These are phyloP conservation scores for Isabelozyma gotoi DNA, from an alignment of 805 yeast species.

Conservation along the genomic window DNA sequence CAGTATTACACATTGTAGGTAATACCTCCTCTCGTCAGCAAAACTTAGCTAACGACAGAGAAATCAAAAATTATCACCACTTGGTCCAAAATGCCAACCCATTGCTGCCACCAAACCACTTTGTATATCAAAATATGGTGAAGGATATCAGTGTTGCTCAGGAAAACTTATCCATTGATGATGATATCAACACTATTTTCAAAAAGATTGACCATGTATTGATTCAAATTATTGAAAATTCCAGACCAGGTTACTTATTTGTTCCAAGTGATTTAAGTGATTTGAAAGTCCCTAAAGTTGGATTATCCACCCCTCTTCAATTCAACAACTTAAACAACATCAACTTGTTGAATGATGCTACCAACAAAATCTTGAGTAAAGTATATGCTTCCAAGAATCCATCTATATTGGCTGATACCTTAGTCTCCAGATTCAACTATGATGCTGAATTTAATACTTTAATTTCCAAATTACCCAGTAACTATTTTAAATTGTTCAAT, in stretches of 20 bases:
- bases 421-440: slow-evolving; percentile 61
- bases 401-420: slow-evolving; percentile 67
- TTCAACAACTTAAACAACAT: slow-evolving; percentile 7
- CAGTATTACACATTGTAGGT: slow-evolving; percentile 83
- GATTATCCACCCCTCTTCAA: slow-evolving; percentile 16
- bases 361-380: slow-evolving; percentile 42
- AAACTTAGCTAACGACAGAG: slow-evolving; percentile 16
- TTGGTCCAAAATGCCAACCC: slow-evolving; percentile 53
- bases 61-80: slow-evolving; percentile 49
- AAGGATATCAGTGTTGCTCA: slow-evolving; percentile 51
- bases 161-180: slow-evolving; percentile 35
- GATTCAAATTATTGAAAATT: slow-evolving; percentile 48
- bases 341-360: slow-evolving; percentile 17
- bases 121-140: slow-evolving; percentile 64
- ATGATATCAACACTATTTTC: slow-evolving; percentile 39
- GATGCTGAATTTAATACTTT: slow-evolving; percentile 47
- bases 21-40: slow-evolving; percentile 35
- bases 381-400: slow-evolving; percentile 59
- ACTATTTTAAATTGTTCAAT: slow-evolving; percentile 49
- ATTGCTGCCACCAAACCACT: slow-evolving; percentile 59
- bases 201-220: slow-evolving; percentile 69
- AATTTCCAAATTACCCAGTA: slow-evolving; percentile 40
- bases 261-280: slow-evolving; percentile 72
- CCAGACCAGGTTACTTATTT: slow-evolving; percentile 81
- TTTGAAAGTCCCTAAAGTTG: slow-evolving; percentile 17